Conservation (phyloP, 768 basidiomycete species). For the Mycena capillaripes region DNA sequence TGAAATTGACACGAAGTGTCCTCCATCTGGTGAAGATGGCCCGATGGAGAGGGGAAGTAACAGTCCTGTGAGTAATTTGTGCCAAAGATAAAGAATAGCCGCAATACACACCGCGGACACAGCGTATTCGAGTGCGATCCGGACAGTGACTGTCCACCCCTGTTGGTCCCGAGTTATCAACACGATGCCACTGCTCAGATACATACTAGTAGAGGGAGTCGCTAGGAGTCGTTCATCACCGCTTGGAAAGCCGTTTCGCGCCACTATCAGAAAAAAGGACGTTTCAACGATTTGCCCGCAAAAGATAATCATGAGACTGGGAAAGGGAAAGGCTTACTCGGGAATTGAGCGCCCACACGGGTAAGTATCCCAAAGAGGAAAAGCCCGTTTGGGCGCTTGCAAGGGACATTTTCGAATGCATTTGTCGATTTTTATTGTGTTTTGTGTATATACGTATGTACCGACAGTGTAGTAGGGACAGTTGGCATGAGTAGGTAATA, state of each 20-base stretch:
- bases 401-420: not conserved
- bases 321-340: not conserved
- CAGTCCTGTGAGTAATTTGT: not conserved
- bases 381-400: constrained; percentile 5
- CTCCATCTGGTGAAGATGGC: constrained; percentile 4
- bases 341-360: not conserved
- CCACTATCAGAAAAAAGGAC: constrained; percentile 23
- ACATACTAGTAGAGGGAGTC: too few species aligned
- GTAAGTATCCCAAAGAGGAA: constrained; percentile 1
- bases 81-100: not conserved
- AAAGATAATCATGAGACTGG: not conserved
- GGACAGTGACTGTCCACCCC: too few species aligned
- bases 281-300: constrained; percentile 5
- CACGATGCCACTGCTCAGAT: too few species aligned
- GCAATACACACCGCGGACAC: not conserved
- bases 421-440: constrained; percentile 34
- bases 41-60: not conserved
- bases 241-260: constrained; percentile 1
- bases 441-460: constrained; percentile 26
- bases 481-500: constrained; percentile 17
- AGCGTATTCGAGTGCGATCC: not conserved
- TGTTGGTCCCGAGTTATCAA: too few species aligned
- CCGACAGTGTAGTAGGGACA: constrained; percentile 27
- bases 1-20: not conserved
- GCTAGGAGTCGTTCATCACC: not conserved